These are phyloP conservation scores for Berberis vulgaris DNA, from an alignment of 164 flowering plant genomes.

Conservation along the genomic window DNA sequence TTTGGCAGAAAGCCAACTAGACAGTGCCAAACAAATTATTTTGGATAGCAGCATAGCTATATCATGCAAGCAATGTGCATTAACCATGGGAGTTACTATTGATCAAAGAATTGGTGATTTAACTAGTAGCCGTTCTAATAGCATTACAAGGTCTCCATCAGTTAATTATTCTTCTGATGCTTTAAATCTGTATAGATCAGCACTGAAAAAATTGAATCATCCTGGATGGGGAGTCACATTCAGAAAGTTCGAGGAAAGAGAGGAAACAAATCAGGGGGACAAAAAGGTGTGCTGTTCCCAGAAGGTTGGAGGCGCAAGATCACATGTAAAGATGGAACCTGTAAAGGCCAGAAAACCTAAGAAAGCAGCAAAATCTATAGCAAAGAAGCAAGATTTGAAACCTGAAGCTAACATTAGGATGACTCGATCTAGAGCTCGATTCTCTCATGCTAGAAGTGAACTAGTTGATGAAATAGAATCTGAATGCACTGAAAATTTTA, in stretches of 20 bases:
- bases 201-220: slow-evolving; percentile 14
- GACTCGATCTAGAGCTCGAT: slow-evolving; percentile 39
- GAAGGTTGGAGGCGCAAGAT: slow-evolving; percentile 10
- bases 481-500: slow-evolving; percentile 9
- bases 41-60: slow-evolving; percentile 8
- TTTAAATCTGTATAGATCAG: slow-evolving; percentile 19
- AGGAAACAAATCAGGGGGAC: slow-evolving; percentile 4
- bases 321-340: slow-evolving; percentile 17
- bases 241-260: slow-evolving; percentile 5
- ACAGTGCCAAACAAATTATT: slow-evolving; percentile 15
- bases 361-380: slow-evolving; percentile 21
- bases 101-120: slow-evolving; percentile 23
- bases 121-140: slow-evolving; percentile 8
- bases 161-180: slow-evolving; percentile 1
- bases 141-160: slow-evolving; percentile 1
- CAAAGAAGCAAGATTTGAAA: slow-evolving; percentile 17
- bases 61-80: slow-evolving; percentile 23
- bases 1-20: slow-evolving; percentile 23
- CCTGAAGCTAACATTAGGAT: slow-evolving; percentile 30
- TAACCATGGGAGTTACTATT: slow-evolving; percentile 17
- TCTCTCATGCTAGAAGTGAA: slow-evolving; percentile 20
- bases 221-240: slow-evolving; percentile 11
- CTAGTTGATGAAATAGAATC: slow-evolving; percentile 9
- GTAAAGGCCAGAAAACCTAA: slow-evolving; percentile 37
- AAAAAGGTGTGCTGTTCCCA: not conserved